Evolutionary conservation across 345 rosid species (phyloP), one percentile per base, ranked within the genome.

Genomic region (Hypericum androsaemum): DNA sequence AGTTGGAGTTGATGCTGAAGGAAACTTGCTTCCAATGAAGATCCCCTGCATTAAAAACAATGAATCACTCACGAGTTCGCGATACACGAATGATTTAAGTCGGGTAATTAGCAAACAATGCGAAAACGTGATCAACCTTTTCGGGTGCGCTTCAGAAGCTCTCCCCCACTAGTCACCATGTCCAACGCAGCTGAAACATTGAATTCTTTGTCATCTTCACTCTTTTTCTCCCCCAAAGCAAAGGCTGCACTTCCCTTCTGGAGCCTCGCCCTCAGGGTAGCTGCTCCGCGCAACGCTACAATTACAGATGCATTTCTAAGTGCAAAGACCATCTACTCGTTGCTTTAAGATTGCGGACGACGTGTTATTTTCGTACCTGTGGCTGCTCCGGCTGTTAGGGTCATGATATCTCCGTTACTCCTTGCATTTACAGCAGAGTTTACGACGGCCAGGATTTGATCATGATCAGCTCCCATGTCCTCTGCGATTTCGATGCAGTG

Each of bases 1-100:
- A 84, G 62, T 71, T 79, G 14, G 96, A 77, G 65, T 79, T 79
- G 61, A 84, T 73, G 64, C 71, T 77, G 66, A 89, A 77, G 57
- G 95, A 86, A 64, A 86, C 86, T 76, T 71, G 80, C 74, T 89
- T 89, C 97, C 96, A 80, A 63, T 89, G 96, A 47, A 86, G 79
- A 61, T 70, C 95, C 59, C 96, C 97, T 89, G 79, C 47, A 69
- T 64, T 54, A 65, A 58, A n/a, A 44, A 13, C 56, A 22, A 40
- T 15, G 14, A 6, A 37, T 22, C 32, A 22, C 32, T 22, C 32
- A 22, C 32, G 32, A 22, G 32, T 22, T 22, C 4, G n/a, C n/a
- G n/a, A n/a, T n/a, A n/a, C n/a, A n/a, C n/a, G n/a, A n/a, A n/a
- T n/a, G n/a, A n/a, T n/a, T n/a, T 11, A 11, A 9, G 28, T 41